Base-by-base conservation (phyloP, 2,329 filamentous ascomycete genomes). In the Aspergillus sergii region DNA sequence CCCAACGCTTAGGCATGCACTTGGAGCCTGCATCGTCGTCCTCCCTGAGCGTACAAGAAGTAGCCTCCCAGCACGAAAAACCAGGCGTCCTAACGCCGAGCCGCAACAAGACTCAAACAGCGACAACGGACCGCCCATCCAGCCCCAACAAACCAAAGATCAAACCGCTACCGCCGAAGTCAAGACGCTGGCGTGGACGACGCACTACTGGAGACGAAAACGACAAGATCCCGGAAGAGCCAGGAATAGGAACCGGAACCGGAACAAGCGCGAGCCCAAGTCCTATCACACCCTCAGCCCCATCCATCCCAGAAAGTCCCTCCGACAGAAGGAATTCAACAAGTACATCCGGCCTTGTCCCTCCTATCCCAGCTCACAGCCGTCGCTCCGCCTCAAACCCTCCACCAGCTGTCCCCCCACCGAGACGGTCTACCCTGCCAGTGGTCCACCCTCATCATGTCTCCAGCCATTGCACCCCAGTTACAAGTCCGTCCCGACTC, bases 1-100 rank as follows among this genome's bases (percentile, higher is more conserved):
- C 65, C 12, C 64, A 78, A 51, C 72, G 69, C 32, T 77, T 93
- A 3, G 91, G 91, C 11, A 93, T 94, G 77, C 91, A 88, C 64
- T 82, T 94, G 4, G 86, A 88, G 1, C 83, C 86, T 1, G 87
- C 91, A 58, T 86, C 85, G n/a, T 86, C 86, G 55, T 96, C 92
- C 74, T 88, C 85, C 71, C 81, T 92, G 67, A 94, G 91, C 72
- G 90, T 95, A 54, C 83, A 88, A 39, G 91, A 95, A 70, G 88
- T 96, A 48, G 92, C 93, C 8, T 87, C 88, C 12, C 90, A 93
- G 51, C 92, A 85, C 75, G 92, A 94, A 78, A 93, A 91, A 75
- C 92, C 92, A 0, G 92, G 91, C 1, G 88, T 94, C 26, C 89
- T 93, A 71, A 93, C 92, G 21, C 92, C 92, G 7, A 93, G 91